Percentiles rank a stretch among this genome's conserved stretches.
phyloP scores from a whole-genome alignment of 2,329 filamentous ascomycete species.

The Mycocentrospora acerina region DNA sequence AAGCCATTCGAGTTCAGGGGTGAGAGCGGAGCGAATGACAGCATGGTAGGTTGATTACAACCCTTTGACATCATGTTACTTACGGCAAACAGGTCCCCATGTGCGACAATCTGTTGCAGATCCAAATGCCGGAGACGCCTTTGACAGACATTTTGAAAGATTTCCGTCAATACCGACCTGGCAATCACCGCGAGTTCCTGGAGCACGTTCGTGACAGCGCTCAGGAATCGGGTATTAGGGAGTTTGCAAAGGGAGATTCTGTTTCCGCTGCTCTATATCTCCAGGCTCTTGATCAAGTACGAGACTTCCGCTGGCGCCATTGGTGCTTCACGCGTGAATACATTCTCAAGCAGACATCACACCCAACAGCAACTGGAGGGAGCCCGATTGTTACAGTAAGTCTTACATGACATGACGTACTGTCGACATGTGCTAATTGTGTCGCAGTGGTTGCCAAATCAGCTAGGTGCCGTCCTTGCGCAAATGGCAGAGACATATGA shows the following conservation, averaged over 20 bases:
- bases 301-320: constrained; percentile 80
- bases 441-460: constrained; percentile 71
- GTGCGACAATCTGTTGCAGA: constrained; percentile 81
- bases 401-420: neutral
- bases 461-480: constrained; percentile 71
- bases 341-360: constrained; percentile 73
- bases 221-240: constrained; percentile 56
- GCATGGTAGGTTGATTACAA: constrained; percentile 60
- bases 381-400: constrained; percentile 73
- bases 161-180: constrained; percentile 85
- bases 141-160: constrained; percentile 85
- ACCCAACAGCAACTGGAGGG: constrained; percentile 78
- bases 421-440: constrained; percentile 6
- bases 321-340: constrained; percentile 87
- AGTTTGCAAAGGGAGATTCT: constrained; percentile 66
- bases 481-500: constrained; percentile 66
- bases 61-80: neutral
- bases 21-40: constrained; percentile 91
- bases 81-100: constrained; percentile 64
- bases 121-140: constrained; percentile 85
- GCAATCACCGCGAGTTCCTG: constrained; percentile 85
- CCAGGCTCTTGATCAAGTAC: constrained; percentile 67
- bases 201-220: constrained; percentile 63
- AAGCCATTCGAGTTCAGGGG: constrained; percentile 81
- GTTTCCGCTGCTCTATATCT: constrained; percentile 52